These are phyloP conservation scores for Fomitopsis betulina DNA, from an alignment of 1,284 basidiomycete genomes.

Conservation along the genomic window DNA sequence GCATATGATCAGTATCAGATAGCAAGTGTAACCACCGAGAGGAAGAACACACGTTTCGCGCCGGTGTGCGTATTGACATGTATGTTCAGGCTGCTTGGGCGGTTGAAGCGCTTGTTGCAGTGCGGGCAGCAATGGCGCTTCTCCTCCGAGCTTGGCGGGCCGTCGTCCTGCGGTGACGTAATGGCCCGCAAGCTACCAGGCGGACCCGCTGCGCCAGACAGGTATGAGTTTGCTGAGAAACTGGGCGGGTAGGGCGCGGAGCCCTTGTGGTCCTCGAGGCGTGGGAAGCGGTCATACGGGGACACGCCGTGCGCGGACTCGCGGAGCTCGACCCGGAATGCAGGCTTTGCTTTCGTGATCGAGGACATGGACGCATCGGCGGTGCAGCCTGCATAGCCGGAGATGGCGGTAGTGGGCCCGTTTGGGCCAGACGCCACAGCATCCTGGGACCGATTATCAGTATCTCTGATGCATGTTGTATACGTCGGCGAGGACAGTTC, in stretches of 20 bases:
- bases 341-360: conserved; percentile 9
- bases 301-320: neutral
- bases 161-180: neutral
- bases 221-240: conserved; percentile 9
- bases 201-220: conserved; percentile 3
- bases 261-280: neutral
- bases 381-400: neutral
- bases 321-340: conserved; percentile 11
- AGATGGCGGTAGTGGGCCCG: conserved; percentile 3
- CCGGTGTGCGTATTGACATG: conserved; percentile 78
- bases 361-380: neutral
- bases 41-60: conserved; percentile 40
- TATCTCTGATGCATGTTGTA: neutral
- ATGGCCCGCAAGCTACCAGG: neutral
- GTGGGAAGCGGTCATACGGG: neutral
- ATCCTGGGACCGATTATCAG: conserved; percentile 9
- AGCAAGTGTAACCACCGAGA: neutral
- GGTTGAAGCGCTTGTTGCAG: conserved; percentile 44
- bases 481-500: neutral
- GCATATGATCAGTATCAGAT: neutral
- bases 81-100: conserved; percentile 71
- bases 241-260: conserved; percentile 1
- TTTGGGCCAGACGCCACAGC: conserved; percentile 12
- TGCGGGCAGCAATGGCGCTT: conserved; percentile 33
- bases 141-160: conserved; percentile 15